Base-by-base conservation (phyloP, 495 filamentous ascomycete genomes). In the Glonium stellatum region DNA sequence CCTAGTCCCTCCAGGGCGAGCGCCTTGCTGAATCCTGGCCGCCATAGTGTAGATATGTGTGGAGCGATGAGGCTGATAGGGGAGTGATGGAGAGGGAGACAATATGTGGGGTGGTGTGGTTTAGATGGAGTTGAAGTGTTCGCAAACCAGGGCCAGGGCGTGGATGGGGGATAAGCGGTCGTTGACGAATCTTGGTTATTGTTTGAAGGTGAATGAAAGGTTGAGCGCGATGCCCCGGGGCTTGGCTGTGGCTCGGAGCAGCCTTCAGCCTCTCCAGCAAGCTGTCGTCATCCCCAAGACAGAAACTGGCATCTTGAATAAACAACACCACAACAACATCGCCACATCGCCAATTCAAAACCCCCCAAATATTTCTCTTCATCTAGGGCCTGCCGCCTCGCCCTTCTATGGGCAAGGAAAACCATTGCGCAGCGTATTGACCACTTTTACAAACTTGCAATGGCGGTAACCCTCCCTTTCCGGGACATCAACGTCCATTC, bases 401-500 rank as follows among this genome's bases (percentile, higher is more conserved):
- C 4, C 13, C 2, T 13, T 11, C 4, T 11, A 18, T 4, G 4
- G 18, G 18, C 12, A 13, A 44, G 18, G 39, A 11, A 44, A 44
- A 11, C 18, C 12, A 44, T 44, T 11, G 1, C 2, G 18, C 18
- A 44, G 39, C 10, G 12, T 11, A 44, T 13, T 18, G 13, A 11
- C 13, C 12, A 44, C n/a, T 44, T 18, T 18, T 11, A 31, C 39
- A 11, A 44, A 36, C 34, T 66, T 67, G 72, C 70, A 52, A 88
- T 88, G 86, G 74, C 79, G 42, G 64, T 75, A 57, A 75, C 84
- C 44, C 80, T 92, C 62, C 93, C 93, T 8, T 98, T 91, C 72
- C 82, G 92, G 67, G 93, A 97, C 79, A 91, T 97, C 78, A 97
- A 96, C 72, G 82, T 97, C 74, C 89, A 95, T 69, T 85, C 89